Evolutionary conservation across 1,284 basidiomycete genomes (phyloP).

Genomic region (Naganishia cerealis): DNA sequence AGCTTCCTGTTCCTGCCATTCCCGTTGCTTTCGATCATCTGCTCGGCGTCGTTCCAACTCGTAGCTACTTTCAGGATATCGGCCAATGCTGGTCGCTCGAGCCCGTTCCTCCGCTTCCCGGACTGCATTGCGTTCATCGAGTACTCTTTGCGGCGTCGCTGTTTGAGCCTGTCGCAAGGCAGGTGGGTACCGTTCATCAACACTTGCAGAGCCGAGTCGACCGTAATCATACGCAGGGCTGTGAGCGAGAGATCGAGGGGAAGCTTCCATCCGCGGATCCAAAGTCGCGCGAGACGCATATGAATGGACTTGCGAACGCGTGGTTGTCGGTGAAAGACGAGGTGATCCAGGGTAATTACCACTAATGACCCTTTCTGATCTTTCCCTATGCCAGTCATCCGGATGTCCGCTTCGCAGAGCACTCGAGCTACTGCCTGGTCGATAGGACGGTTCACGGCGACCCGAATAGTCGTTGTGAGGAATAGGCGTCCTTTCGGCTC

Average conservation of each 20-base stretch:
- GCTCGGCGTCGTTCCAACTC: conserved; percentile 8
- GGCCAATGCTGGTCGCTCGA: conserved; percentile 1
- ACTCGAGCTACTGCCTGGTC: conserved; percentile 28
- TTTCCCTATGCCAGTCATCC: conserved; percentile 13
- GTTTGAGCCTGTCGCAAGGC: conserved; percentile 5
- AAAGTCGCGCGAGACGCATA: conserved; percentile 4
- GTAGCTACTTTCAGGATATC: conserved; percentile 19
- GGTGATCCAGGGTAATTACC: conserved; percentile 18
- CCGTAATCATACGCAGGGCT: conserved; percentile 22
- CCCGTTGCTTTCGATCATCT: conserved; percentile 7
- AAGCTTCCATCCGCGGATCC: conserved; percentile 20
- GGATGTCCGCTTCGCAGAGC: conserved; percentile 22
- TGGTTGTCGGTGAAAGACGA: conserved; percentile 4
- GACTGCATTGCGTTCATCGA: not conserved
- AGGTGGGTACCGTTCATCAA: conserved; percentile 1
- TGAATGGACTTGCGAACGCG: not conserved
- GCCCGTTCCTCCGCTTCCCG: conserved; percentile 7
- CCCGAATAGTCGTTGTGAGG: conserved; percentile 9
- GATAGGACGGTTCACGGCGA: conserved; percentile 22
- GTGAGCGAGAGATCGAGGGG: conserved; percentile 5
- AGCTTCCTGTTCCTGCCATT: conserved; percentile 19
- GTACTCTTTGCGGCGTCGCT: not conserved
- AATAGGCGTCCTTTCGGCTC: conserved; percentile 30
- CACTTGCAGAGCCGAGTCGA: conserved; percentile 20
- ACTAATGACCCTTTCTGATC: not conserved